A percentile compares a stretch with the other conserved stretches of the same genome.
Conservation (phyloP, 2,329 filamentous ascomycete genomes). For the Colletotrichum tanaceti region DNA sequence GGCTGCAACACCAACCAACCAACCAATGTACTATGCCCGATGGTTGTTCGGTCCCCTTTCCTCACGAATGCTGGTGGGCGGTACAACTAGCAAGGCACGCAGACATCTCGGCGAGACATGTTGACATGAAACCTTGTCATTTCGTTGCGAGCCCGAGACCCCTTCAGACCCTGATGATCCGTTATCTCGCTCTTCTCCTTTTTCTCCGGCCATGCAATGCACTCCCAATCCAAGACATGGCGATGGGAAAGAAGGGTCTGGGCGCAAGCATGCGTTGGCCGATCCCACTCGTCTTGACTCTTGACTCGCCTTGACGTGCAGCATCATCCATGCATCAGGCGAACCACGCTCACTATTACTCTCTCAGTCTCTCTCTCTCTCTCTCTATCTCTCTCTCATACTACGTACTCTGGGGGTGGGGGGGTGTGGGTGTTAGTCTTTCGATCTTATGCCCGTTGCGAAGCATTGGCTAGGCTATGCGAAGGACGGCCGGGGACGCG, state of each 20-base stretch:
- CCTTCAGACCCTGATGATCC: constrained; percentile 2
- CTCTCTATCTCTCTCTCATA: too few species aligned
- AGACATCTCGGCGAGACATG: constrained; percentile 16
- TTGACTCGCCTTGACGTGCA: constrained; percentile 31
- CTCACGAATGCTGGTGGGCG: neutral
- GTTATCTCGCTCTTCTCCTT: constrained; percentile 6
- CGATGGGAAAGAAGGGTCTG: constrained; percentile 13
- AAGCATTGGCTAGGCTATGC: constrained; percentile 2
- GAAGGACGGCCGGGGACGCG: neutral
- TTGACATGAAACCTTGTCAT: constrained; percentile 38
- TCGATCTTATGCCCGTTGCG: neutral
- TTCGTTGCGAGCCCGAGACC: constrained; percentile 30
- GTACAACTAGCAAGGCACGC: neutral
- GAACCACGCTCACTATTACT: constrained; percentile 2
- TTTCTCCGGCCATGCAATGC: constrained; percentile 19
- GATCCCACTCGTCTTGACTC: constrained; percentile 36
- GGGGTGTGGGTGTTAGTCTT: neutral
- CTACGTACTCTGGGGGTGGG: too few species aligned
- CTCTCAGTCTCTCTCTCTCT: too few species aligned
- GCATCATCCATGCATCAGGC: constrained; percentile 34
- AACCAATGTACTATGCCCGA: constrained; percentile 1
- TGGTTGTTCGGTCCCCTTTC: neutral
- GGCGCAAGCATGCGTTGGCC: constrained; percentile 35
- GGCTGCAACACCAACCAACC: neutral
- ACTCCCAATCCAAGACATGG: constrained; percentile 29